Evolutionary conservation across 179 eudicot genomes (phyloP).

Genomic region (Corrigiola litoralis): DNA sequence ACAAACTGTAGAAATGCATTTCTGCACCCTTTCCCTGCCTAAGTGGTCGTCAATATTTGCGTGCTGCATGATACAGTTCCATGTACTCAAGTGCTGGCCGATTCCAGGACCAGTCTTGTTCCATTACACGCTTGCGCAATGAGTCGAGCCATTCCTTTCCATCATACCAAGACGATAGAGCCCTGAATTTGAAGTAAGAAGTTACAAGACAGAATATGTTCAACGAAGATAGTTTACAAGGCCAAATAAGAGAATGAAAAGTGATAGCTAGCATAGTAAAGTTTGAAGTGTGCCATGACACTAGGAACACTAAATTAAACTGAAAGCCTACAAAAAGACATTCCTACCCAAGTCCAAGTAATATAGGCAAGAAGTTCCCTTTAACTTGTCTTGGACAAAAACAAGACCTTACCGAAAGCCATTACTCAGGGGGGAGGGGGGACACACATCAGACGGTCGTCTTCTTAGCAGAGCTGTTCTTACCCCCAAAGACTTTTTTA

Average conservation of each 20-base stretch:
- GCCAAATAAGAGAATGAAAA: too few species aligned
- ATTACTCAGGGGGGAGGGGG: too few species aligned
- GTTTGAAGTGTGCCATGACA: too few species aligned
- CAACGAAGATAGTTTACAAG: too few species aligned
- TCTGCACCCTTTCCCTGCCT: constrained; percentile 1
- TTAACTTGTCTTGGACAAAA: neutral
- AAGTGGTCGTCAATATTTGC: constrained; percentile 41
- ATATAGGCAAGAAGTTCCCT: neutral
- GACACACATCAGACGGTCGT: too few species aligned
- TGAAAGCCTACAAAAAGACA: neutral
- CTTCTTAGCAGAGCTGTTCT: too few species aligned
- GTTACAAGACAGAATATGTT: neutral
- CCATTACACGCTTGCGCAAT: constrained; percentile 88
- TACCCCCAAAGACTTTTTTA: neutral
- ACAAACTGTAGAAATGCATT: constrained; percentile 22
- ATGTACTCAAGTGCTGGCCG: constrained; percentile 94
- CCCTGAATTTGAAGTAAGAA: constrained; percentile 41
- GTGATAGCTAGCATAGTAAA: too few species aligned
- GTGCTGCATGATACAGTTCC: constrained; percentile 92
- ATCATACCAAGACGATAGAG: constrained; percentile 80
- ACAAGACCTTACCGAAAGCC: neutral
- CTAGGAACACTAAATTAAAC: neutral
- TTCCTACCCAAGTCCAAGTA: neutral
- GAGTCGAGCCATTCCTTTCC: constrained; percentile 71
- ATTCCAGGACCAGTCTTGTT: constrained; percentile 99